Evolutionary conservation across 73 alveolate species (phyloP).

Genomic region (Tetrahymena thermophila): DNA sequence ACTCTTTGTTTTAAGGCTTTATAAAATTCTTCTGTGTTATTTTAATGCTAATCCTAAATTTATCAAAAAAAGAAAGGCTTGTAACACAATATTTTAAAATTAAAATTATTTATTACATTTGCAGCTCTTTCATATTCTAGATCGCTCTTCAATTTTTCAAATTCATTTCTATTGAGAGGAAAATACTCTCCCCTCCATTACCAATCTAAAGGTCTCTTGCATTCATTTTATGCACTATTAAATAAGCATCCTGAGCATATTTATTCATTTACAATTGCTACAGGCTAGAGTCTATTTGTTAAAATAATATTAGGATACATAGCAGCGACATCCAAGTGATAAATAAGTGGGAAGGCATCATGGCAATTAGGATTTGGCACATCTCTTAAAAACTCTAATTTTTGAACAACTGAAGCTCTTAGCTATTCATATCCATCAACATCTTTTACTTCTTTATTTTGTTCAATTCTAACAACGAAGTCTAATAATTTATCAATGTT

Average conservation of each 20-base stretch:
- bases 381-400: constrained; percentile 36
- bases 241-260: constrained; percentile 91
- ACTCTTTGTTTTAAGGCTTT: constrained; percentile 70
- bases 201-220: constrained; percentile 93
- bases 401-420: constrained; percentile 21
- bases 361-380: constrained; percentile 15
- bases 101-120: background rate
- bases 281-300: constrained; percentile 98
- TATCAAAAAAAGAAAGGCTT: background rate
- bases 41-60: background rate
- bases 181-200: constrained; percentile 95
- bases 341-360: constrained; percentile 91
- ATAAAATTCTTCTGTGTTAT: background rate
- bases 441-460: constrained; percentile 20
- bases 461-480: constrained; percentile 42
- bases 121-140: constrained; percentile 60
- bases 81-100: background rate
- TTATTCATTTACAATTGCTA: constrained; percentile 91
- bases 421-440: constrained; percentile 46
- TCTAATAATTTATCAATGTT: constrained; percentile 61
- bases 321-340: constrained; percentile 99
- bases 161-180: constrained; percentile 92
- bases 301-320: constrained; percentile 99
- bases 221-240: constrained; percentile 81
- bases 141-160: constrained; percentile 76